phyloP scores from a whole-genome alignment of 106 monocot genomes.

The Dioscorea zingiberensis region DNA sequence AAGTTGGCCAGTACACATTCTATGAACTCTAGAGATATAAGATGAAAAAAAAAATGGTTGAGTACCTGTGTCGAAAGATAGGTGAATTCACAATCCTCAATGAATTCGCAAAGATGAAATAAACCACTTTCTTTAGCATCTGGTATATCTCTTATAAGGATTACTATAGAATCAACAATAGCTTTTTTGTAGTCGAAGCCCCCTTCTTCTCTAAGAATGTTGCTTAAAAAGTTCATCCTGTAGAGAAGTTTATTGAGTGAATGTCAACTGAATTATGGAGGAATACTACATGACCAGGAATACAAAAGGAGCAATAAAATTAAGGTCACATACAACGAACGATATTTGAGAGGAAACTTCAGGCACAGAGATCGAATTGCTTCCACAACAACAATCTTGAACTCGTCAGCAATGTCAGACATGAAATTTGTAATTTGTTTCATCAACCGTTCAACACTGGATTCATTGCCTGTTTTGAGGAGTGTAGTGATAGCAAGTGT shows the following conservation, averaged over 20 bases:
- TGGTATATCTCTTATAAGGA: conserved; percentile 96
- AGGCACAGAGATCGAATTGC: conserved; percentile 95
- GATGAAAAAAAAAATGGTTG: too few relatives aligned
- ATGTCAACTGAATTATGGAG: too few relatives aligned
- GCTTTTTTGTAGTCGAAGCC: conserved; percentile 99
- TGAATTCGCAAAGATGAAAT: conserved; percentile 98
- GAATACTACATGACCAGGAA: background rate
- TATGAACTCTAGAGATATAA: too few relatives aligned
- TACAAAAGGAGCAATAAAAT: background rate
- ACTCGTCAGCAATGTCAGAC: conserved; percentile 99
- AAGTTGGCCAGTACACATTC: too few relatives aligned
- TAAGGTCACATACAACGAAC: conserved; percentile 59
- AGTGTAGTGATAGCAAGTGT: conserved; percentile 99
- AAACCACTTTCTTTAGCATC: conserved; percentile 98
- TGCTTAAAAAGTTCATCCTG: conserved; percentile 99
- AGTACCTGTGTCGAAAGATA: conserved; percentile 96
- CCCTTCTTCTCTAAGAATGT: conserved; percentile 97
- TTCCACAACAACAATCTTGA: conserved; percentile 99
- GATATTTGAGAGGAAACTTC: conserved; percentile 98
- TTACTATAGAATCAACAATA: conserved; percentile 97
- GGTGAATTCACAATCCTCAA: conserved; percentile 99
- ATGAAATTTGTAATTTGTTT: conserved; percentile 99
- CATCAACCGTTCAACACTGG: conserved; percentile 97
- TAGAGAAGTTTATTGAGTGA: conserved; percentile 5
- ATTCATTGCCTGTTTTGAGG: conserved; percentile 97